Base-by-base conservation (phyloP, 2,329 filamentous ascomycete genomes). In the Hypoxylon rubiginosum region DNA sequence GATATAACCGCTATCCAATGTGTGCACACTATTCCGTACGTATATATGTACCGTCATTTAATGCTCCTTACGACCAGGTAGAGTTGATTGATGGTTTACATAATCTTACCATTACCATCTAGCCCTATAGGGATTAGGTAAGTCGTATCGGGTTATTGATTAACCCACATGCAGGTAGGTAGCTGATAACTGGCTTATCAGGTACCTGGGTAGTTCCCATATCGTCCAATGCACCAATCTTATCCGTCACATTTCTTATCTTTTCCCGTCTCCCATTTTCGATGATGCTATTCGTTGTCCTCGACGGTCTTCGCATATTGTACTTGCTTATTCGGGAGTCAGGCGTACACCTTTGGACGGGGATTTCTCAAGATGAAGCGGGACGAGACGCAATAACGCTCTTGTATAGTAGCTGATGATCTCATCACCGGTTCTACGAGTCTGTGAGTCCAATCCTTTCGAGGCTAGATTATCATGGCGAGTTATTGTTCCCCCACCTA, bases 191-290 rank as follows among this genome's bases (percentile, higher is more conserved):
- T 36, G 15, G 34, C 34, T 15, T 36, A 36, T 43, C 39, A 6
- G n/a, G 19, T 43, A 43, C 19, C 39, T 43, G 5, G n/a, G 13
- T 39, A 39, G 9, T 34, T 13, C n/a, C n/a, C n/a, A n/a, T n/a
- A 46, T 57, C 51, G 43, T 28, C 39, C 46, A 56, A 60, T 58
- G 11, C n/a, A n/a, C n/a, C 15, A 26, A 53, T 26, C 53, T 64
- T 58, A 69, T 53, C 57, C 61, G 56, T 28, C 56, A 19, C 51
- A 26, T 26, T 46, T n/a, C 49, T 64, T 67, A 69, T 66, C 66
- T 58, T 46, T 15, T 30, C n/a, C 46, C 19, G 39, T 34, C 45
- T 45, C 46, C 26, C 41, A 28, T 10, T 43, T 19, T 55, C 30
- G 6, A 48, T 24, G 32, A 48, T 63, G 46, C 17, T 34, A 67